These are phyloP conservation scores for Proteromonas lacertae DNA, from an alignment of 352 stramenopile genomes.

Conservation along the genomic window DNA sequence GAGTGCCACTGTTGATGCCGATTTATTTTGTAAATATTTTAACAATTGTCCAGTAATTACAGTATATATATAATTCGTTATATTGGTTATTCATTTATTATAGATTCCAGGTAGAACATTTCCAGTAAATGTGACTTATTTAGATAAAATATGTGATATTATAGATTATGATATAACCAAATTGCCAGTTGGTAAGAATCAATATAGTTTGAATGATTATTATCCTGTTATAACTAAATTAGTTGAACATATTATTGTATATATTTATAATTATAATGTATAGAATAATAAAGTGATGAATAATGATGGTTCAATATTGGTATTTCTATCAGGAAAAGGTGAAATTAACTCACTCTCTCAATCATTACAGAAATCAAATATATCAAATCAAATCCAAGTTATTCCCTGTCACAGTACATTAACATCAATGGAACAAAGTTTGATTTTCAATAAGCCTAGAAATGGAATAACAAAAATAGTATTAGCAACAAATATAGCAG, in stretches of 20 bases:
- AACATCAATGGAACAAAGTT: slow-evolving; percentile 45
- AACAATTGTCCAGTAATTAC: neutral
- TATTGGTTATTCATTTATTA: no score
- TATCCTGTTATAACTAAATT: no score
- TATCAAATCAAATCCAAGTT: slow-evolving; percentile 7
- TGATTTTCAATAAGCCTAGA: slow-evolving; percentile 35
- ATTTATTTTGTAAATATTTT: neutral
- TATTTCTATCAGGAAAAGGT: slow-evolving; percentile 66
- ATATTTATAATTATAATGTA: no score
- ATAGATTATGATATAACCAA: no score
- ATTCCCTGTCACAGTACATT: slow-evolving; percentile 61
- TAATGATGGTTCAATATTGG: slow-evolving; percentile 58
- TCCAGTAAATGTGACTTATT: no score
- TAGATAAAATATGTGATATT: no score
- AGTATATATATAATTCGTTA: no score
- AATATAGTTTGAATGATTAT: no score
- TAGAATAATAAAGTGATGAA: no score
- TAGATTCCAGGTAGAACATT: no score
- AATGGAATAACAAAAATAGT: slow-evolving; percentile 27
- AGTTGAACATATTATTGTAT: no score
- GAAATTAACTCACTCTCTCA: slow-evolving; percentile 35
- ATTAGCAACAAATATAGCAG: slow-evolving; percentile 64
- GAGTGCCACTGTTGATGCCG: neutral
- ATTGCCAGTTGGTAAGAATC: no score
- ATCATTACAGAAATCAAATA: slow-evolving; percentile 8